A percentile compares a stretch with the other conserved stretches of the same genome.
phyloP scores from a whole-genome alignment of 805 yeast species.

The Metschnikowia arizonensis region DNA sequence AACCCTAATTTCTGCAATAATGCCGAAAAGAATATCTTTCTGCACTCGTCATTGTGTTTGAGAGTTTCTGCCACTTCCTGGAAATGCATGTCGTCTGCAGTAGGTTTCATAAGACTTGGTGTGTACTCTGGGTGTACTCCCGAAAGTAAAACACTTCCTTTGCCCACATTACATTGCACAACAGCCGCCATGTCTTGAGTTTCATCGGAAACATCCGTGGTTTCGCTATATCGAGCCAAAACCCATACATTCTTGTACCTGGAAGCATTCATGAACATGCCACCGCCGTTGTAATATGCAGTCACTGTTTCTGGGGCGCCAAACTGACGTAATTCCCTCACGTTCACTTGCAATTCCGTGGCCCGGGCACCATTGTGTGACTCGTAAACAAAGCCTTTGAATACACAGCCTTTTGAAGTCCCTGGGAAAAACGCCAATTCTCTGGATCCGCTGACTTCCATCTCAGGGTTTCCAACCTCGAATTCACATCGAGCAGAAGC shows the following conservation, averaged over 20 bases:
- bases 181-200: conserved; percentile 60
- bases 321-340: conserved; percentile 21
- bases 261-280: conserved; percentile 74
- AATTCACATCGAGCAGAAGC: conserved; percentile 75
- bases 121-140: conserved; percentile 92
- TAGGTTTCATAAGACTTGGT: conserved; percentile 44
- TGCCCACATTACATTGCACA: conserved; percentile 61
- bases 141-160: conserved; percentile 69
- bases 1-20: conserved; percentile 62
- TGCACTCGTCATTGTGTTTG: conserved; percentile 37
- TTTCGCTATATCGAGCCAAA: conserved; percentile 62
- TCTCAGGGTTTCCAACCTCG: conserved; percentile 61
- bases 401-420: conserved; percentile 74
- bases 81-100: conserved; percentile 27
- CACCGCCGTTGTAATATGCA: conserved; percentile 85
- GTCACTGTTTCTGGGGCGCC: conserved; percentile 21
- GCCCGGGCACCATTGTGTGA: conserved; percentile 74
- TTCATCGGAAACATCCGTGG: conserved; percentile 46
- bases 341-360: conserved; percentile 41
- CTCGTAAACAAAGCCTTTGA: conserved; percentile 73
- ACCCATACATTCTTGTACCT: conserved; percentile 59
- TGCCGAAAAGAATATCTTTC: conserved; percentile 55
- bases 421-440: conserved; percentile 85
- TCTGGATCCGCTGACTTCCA: conserved; percentile 84
- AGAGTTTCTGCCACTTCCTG: conserved; percentile 34